A percentile compares a stretch with the other conserved stretches of the same genome.
Evolutionary conservation across 441 rosid genomes (phyloP).

Genomic region (Corymbia citriodora): DNA sequence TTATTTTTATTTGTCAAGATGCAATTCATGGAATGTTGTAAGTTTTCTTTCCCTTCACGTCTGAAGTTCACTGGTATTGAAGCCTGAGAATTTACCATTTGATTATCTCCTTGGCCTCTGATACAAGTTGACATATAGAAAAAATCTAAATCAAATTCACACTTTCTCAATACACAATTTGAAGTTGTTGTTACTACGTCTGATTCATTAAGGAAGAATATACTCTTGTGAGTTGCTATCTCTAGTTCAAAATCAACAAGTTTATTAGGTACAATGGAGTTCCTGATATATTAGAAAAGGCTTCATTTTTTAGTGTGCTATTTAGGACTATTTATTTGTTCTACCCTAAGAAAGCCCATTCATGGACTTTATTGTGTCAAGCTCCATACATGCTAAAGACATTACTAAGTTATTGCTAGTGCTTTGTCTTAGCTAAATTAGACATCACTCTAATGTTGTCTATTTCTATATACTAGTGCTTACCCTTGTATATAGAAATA

Average conservation of each 20-base stretch:
- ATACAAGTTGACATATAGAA: background rate
- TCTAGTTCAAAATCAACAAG: slow-evolving; percentile 24
- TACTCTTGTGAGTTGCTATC: slow-evolving; percentile 67
- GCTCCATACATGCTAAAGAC: no score
- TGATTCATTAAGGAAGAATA: slow-evolving; percentile 75
- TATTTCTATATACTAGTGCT: no score
- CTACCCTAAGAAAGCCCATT: no score
- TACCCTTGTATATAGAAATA: no score
- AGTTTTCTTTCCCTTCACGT: no score
- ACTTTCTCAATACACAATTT: background rate
- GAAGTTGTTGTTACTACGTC: slow-evolving; percentile 46
- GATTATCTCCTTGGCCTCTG: background rate
- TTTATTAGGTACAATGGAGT: slow-evolving; percentile 53
- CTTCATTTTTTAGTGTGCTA: background rate
- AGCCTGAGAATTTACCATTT: background rate
- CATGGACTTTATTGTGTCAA: no score
- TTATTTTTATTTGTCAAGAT: background rate
- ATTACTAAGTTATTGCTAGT: no score
- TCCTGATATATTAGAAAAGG: background rate
- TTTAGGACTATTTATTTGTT: no score
- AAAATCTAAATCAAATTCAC: background rate
- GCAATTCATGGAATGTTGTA: no score
- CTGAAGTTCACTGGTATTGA: background rate
- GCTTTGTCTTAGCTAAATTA: background rate
- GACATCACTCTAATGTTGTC: no score